Evolutionary conservation across 2,329 filamentous ascomycete genomes (phyloP), one percentile per base, ranked within the genome.

Genomic region (Sclerotinia borealis): DNA sequence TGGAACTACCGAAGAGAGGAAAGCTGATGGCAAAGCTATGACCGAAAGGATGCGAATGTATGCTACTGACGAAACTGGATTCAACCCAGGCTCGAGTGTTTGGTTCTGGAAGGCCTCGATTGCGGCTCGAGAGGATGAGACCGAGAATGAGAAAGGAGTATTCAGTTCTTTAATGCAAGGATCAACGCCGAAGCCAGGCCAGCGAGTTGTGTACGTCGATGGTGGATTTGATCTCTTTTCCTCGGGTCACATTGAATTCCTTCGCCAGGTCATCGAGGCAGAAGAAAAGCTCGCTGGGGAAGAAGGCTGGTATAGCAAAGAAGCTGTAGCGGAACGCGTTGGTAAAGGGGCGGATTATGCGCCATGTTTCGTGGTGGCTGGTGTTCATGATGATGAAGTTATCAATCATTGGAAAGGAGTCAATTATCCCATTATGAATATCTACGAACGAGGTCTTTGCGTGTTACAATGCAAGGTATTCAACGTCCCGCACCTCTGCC

Each of bases 391-490:
- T 72, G 95, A 99, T 75, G 86, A 89, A 68, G 92, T 96, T 65
- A 96, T 99, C 76, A 99, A 99, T 77, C 81, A 89, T 72, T 96
- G 92, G 90, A 98, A 98, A 78, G 93, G 95, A 41, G 83, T 97
- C 71, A 99, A 99, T 79, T 99, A 97, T 75, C 95, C 95, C 31
- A 98, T 99, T 78, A 99, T 99, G 95, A 99, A 98, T 79, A 93
- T 96, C 63, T 96, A 93, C 72, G 95, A 99, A 80, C 89, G 95
- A 48, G 93, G 93, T 1, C 85, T 99, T 27, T 99, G 95, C 75
- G 93, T 98, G 36, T 80, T 98, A 67, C 95, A 99, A 74, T 99
- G 95, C 81, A 89, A 89, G 76, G 91, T 93, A 80, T 72, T 84
- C 15, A 43, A 11, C 39, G 4, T 52, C 29, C 59, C 34, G 27